Conservation (phyloP, 139 green algal species). For the Chlamydomonas applanata region DNA sequence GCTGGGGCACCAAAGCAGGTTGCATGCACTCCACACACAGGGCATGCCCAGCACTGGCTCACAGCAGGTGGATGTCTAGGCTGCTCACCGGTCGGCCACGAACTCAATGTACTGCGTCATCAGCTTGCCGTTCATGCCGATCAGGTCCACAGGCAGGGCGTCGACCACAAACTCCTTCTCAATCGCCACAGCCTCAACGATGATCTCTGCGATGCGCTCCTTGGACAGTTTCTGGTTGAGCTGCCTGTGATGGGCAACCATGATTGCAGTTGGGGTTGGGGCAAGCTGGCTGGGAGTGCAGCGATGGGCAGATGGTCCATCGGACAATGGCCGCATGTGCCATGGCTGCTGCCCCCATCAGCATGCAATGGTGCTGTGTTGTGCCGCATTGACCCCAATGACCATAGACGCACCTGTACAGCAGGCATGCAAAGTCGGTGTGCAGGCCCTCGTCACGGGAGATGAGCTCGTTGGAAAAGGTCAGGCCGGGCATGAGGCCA, state of each 20-base stretch:
- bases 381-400: too few species aligned
- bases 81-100: slow-evolving; percentile 41
- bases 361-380: too few species aligned
- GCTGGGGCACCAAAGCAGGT: not conserved
- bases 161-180: slow-evolving; percentile 96
- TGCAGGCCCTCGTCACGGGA: slow-evolving; percentile 95
- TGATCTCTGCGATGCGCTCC: slow-evolving; percentile 29
- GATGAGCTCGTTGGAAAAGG: slow-evolving; percentile 99
- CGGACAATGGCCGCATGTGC: not conserved
- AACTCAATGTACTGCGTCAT: slow-evolving; percentile 96
- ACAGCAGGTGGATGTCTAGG: not conserved
- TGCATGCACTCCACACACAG: not conserved
- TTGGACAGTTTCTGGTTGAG: slow-evolving; percentile 78
- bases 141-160: slow-evolving; percentile 81
- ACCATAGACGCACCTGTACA: slow-evolving; percentile 82
- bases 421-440: slow-evolving; percentile 93
- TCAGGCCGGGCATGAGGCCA: slow-evolving; percentile 94
- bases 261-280: too few species aligned
- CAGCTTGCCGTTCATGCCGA: slow-evolving; percentile 82
- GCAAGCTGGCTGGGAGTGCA: too few species aligned
- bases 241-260: too few species aligned
- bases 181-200: slow-evolving; percentile 85
- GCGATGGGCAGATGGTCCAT: not conserved
- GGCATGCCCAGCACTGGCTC: not conserved
- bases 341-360: not conserved